phyloP scores from a whole-genome alignment of 2,329 filamentous ascomycete genomes.

The Fusarium abutilonis region DNA sequence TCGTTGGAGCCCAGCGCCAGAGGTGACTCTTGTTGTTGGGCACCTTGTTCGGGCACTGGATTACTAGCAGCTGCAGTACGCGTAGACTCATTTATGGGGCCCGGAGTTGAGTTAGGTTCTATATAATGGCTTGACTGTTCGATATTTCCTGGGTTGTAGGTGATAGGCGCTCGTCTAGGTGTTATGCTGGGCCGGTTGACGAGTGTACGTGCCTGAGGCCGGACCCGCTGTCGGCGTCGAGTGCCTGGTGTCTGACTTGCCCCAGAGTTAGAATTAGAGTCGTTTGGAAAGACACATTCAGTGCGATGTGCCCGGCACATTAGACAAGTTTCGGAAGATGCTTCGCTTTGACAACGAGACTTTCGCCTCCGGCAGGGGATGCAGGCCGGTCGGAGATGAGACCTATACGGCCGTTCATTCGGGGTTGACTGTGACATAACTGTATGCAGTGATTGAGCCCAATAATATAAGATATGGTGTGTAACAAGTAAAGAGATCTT shows the following conservation, averaged over 20 bases:
- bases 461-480: no score
- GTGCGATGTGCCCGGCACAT: slow-evolving; percentile 68
- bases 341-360: slow-evolving; percentile 68
- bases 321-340: slow-evolving; percentile 62
- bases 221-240: slow-evolving; percentile 25
- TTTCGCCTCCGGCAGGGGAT: slow-evolving; percentile 68
- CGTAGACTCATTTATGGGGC: background rate
- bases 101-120: background rate
- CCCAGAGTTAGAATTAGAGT: slow-evolving; percentile 40
- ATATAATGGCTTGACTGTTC: slow-evolving; percentile 1
- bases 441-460: background rate
- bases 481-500: background rate
- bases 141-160: background rate
- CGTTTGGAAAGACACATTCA: slow-evolving; percentile 64
- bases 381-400: slow-evolving; percentile 69
- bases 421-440: slow-evolving; percentile 10
- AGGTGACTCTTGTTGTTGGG: slow-evolving; percentile 41
- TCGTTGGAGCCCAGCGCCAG: slow-evolving; percentile 48
- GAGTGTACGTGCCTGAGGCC: background rate
- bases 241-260: slow-evolving; percentile 26
- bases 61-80: background rate
- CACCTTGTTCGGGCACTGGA: background rate
- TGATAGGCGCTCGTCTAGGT: background rate
- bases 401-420: slow-evolving; percentile 63
- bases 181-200: background rate